Evolutionary conservation across 805 yeast species (phyloP), one percentile per base, ranked within the genome.

Genomic region (Ogataea naganishii): DNA sequence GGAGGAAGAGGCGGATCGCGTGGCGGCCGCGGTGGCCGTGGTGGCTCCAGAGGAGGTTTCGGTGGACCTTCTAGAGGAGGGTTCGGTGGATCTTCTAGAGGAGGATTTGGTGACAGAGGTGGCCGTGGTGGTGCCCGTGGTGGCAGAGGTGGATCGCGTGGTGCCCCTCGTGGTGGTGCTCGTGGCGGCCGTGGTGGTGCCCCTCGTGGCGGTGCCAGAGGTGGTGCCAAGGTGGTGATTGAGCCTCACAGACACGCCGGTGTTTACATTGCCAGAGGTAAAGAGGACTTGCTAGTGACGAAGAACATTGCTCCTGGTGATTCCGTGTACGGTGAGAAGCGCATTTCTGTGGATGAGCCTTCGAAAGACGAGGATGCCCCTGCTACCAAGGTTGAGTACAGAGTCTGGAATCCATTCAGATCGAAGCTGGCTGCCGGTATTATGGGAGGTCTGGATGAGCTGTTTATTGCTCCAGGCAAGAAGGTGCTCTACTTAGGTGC

Each of bases 371-470:
- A 81, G 53, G 81, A 80, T 54, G 83, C 78, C 36, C 83, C 92
- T 46, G 77, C 92, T 44, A 86, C 96, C 54, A 92, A 92, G 72
- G 74, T 78, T 39, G 98, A 92, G 71, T 92, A 92, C 79, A 88
- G 98, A 75, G 98, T 92, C 47, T 92, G 98, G 98, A 92, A 92
- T 68, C 98, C 98, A 41, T 92, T 92, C 82, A 82, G 98, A 79
- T 89, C 97, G 37, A 92, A 92, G 75, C 72, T 92, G 69, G 98
- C 98, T 59, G 98, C 98, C 40, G 98, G 98, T 82, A 84, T 92
- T 47, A 83, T 92, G 85, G 98, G 98, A 68, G 98, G 98, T 81
- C 67, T 92, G 48, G 98, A 89, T 60, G 96, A 92, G 68, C 66
- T 92, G 49, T 94, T 86, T 71, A 82, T 92, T 64, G 94, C 83